Base-by-base conservation (phyloP, 2,329 filamentous ascomycete genomes). In the Pseudogymnoascus sp. region DNA sequence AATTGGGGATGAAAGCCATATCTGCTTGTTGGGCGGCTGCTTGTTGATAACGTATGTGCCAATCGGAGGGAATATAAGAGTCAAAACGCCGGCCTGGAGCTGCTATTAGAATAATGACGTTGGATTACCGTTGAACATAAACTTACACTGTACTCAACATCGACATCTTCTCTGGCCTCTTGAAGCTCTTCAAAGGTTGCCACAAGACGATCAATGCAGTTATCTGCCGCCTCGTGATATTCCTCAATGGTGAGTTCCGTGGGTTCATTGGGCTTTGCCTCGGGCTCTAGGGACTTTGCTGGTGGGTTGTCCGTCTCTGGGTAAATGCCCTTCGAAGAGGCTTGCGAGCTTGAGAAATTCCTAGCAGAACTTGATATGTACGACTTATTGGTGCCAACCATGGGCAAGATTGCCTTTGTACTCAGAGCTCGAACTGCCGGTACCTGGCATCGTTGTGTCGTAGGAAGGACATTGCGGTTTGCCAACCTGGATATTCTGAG, bases 1-100 rank as follows among this genome's bases (percentile, higher is more conserved):
- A 62, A 91, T 80, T 3, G 95, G 95, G 47, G 91, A 96, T 38
- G 91, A 95, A 53, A 97, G 85, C 95, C 95, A 99, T 73, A 99
- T 96, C 74, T 89, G 95, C 80, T 92, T 95, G 81, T 97, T 97
- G 19, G 93, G 92, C 0, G 95, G 95, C 76, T 99, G 95, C 77
- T 99, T 99, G 84, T 99, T 99, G 78, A 99, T 83, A 65, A 99
- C 90, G 74, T 96, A 99, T 31, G 86, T 93, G 66, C 93, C 92
- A 61, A 85, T 80, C 11, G 81, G 79, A 1, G 86, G 84, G 69
- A 90, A 85, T 6, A 79, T 81, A 71, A 97, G 81, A 67, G 87
- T 92, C 69, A 97, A 82, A 63, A 97, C 92, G 63, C 95, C 93
- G 62, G 91, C 84, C 93, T 97, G 70, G 53, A 44, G 56, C 42